A percentile compares a stretch with the other conserved stretches of the same genome.
Conservation (phyloP, 352 stramenopile species). For the Pythium aristosporum region DNA sequence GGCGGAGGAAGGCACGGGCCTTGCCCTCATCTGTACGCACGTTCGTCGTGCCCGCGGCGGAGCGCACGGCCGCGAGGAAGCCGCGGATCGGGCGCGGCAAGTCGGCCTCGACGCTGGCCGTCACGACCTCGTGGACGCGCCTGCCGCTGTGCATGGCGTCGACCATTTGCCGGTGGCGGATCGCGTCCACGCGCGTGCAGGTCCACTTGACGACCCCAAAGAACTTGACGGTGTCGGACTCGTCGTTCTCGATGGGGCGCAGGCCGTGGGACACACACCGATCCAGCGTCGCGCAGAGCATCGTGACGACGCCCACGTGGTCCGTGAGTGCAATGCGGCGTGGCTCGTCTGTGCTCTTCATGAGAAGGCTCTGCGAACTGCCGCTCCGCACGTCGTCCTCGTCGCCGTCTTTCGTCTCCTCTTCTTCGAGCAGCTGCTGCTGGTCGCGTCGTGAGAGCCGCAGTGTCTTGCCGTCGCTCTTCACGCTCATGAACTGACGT, state of each 20-base stretch:
- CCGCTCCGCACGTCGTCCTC: background rate
- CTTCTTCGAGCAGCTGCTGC: constrained; percentile 22
- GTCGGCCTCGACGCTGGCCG: constrained; percentile 67
- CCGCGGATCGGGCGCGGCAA: constrained; percentile 67
- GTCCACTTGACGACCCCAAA: constrained; percentile 87
- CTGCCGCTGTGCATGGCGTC: constrained; percentile 59
- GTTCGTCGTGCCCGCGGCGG: constrained; percentile 56
- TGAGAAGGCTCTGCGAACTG: constrained; percentile 31
- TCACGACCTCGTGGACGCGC: constrained; percentile 64
- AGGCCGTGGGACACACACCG: constrained; percentile 69
- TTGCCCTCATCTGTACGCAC: constrained; percentile 77
- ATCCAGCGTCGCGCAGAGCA: constrained; percentile 72
- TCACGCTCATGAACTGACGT: constrained; percentile 49
- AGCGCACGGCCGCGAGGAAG: constrained; percentile 60
- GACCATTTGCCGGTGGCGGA: constrained; percentile 66
- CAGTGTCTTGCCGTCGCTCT: constrained; percentile 19
- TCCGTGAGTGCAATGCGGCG: constrained; percentile 72
- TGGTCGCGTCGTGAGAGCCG: constrained; percentile 15
- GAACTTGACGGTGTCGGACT: constrained; percentile 76
- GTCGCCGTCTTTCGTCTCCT: constrained; percentile 20
- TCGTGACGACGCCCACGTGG: constrained; percentile 62
- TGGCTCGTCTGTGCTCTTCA: constrained; percentile 74
- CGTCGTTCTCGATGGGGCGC: constrained; percentile 52
- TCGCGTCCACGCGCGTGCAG: constrained; percentile 72
- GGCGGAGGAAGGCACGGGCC: constrained; percentile 68